phyloP scores from a whole-genome alignment of 495 filamentous ascomycete species.

The Annulohypoxylon moriforme region DNA sequence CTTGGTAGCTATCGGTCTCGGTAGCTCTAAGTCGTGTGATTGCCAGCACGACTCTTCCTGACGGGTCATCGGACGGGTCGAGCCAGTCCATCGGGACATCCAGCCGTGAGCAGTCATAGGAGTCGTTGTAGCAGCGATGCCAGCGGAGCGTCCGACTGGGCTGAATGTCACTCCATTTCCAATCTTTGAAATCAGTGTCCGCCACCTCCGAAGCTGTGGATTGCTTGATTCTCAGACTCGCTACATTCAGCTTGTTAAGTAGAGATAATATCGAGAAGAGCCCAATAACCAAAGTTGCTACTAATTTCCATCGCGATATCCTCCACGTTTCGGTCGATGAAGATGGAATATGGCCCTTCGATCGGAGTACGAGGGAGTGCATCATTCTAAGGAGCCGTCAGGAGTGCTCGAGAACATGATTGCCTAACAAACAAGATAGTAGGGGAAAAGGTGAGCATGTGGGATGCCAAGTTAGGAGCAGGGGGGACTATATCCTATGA shows the following conservation, averaged over 20 bases:
- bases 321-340: background rate
- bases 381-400: slow-evolving; percentile 15
- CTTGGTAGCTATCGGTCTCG: slow-evolving; percentile 51
- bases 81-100: slow-evolving; percentile 64
- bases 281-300: background rate
- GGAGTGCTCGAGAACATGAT: background rate
- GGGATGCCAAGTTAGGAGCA: background rate
- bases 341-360: background rate
- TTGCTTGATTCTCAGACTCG: background rate
- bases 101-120: slow-evolving; percentile 56
- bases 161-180: slow-evolving; percentile 50
- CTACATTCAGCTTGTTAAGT: slow-evolving; percentile 8
- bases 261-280: slow-evolving; percentile 20
- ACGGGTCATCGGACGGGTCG: slow-evolving; percentile 47
- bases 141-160: slow-evolving; percentile 50
- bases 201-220: background rate
- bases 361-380: background rate
- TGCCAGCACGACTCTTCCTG: slow-evolving; percentile 54
- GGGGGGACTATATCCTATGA: background rate
- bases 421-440: background rate
- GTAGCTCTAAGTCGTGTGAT: slow-evolving; percentile 59
- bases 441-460: background rate
- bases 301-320: slow-evolving; percentile 19
- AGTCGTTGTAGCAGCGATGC: slow-evolving; percentile 50
- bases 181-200: slow-evolving; percentile 3